A percentile compares a stretch with the other conserved stretches of the same genome.
phyloP scores from a whole-genome alignment of 176 grass and related monocot species.

The Metroxylon sagu region DNA sequence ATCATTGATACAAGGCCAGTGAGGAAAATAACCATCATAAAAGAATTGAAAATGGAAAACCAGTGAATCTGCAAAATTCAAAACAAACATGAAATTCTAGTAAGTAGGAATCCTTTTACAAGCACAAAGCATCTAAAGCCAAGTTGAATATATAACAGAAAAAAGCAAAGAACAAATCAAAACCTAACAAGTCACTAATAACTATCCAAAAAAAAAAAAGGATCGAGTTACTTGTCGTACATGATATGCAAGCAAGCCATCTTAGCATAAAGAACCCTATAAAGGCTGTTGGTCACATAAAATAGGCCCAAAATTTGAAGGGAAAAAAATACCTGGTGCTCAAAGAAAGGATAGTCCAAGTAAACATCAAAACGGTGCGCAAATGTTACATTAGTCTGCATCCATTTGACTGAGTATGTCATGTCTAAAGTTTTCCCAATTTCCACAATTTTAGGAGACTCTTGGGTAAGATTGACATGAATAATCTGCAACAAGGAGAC shows the following conservation, averaged over 20 bases:
- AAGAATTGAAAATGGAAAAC: constrained; percentile 99
- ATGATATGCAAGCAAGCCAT: no score
- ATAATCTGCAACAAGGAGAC: no score
- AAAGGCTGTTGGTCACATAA: background rate
- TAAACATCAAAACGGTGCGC: constrained; percentile 66
- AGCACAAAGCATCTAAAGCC: no score
- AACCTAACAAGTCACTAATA: no score
- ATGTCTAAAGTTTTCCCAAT: constrained; percentile 49
- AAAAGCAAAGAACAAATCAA: no score
- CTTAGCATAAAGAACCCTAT: no score
- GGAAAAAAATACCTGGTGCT: constrained; percentile 45
- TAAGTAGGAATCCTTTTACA: no score
- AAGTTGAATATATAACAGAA: no score
- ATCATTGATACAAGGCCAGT: constrained; percentile 95
- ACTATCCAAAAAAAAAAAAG: no score
- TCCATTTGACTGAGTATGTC: constrained; percentile 70
- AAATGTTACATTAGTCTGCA: constrained; percentile 48
- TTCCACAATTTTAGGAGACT: constrained; percentile 68
- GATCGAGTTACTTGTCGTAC: no score
- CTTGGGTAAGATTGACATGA: constrained; percentile 78
- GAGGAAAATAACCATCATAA: constrained; percentile 99
- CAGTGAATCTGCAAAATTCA: constrained; percentile 62
- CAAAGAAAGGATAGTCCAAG: constrained; percentile 74
- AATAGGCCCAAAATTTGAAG: background rate
- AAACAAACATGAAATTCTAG: no score